Evolutionary conservation across 2,329 filamentous ascomycete species (phyloP).

Genomic region (Pestalotiopsis sp.): DNA sequence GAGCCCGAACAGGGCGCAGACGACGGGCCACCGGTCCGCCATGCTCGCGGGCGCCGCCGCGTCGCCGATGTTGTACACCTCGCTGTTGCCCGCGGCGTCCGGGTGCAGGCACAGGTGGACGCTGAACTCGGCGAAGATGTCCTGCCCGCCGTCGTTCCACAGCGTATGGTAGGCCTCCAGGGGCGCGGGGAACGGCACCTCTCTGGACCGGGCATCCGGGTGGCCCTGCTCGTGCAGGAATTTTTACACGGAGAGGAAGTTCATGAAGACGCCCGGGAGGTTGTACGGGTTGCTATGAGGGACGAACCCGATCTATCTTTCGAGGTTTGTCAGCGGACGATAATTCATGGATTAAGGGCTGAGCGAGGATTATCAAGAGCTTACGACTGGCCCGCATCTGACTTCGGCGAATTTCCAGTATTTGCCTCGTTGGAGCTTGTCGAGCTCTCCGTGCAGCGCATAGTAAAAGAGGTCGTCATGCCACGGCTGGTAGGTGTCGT

Average conservation of each 20-base stretch:
- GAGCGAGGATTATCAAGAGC: neutral
- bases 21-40: slow-evolving; percentile 2
- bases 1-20: slow-evolving; percentile 7
- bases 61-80: neutral
- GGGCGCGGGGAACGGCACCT: neutral
- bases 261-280: neutral
- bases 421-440: slow-evolving; percentile 8
- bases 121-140: slow-evolving; percentile 7
- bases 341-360: neutral
- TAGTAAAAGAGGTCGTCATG: slow-evolving; percentile 12
- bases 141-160: slow-evolving; percentile 8
- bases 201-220: neutral
- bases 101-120: slow-evolving; percentile 5
- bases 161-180: neutral
- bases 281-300: slow-evolving; percentile 8
- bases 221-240: slow-evolving; percentile 7
- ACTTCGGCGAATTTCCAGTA: slow-evolving; percentile 9
- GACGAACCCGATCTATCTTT: slow-evolving; percentile 3
- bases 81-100: neutral
- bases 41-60: neutral
- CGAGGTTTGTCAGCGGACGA: neutral
- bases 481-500: neutral
- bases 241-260: slow-evolving; percentile 6
- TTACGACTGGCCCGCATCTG: slow-evolving; percentile 6
- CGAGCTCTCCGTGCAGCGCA: slow-evolving; percentile 8